Evolutionary conservation across 225 moss, liverwort and hornwort genomes (phyloP).

Genomic region (Thuidium tamariscinum): DNA sequence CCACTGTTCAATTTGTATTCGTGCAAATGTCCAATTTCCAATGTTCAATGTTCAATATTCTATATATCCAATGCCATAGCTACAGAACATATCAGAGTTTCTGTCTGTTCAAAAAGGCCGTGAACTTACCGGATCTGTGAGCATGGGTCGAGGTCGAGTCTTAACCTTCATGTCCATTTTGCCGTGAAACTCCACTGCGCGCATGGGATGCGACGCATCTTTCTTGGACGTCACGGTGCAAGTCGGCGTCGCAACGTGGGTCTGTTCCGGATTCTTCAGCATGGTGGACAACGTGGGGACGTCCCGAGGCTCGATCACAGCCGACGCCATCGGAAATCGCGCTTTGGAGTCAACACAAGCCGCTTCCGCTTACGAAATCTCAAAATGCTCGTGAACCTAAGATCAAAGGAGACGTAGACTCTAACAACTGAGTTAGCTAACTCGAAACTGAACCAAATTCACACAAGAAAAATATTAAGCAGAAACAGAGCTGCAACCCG

Average conservation of each 20-base stretch:
- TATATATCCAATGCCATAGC: not conserved
- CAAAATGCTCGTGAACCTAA: not conserved
- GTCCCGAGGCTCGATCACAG: conserved; percentile 27
- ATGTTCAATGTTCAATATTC: not conserved
- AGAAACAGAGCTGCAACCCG: not conserved
- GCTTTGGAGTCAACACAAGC: not conserved
- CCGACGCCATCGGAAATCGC: not conserved
- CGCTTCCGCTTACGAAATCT: not conserved
- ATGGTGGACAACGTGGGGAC: conserved; percentile 7
- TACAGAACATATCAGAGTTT: not conserved
- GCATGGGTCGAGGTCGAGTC: conserved; percentile 38
- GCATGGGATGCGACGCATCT: conserved; percentile 53
- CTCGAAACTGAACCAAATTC: not conserved
- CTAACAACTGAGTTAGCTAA: not conserved
- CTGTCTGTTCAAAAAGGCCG: not conserved
- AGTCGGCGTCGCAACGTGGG: conserved; percentile 6
- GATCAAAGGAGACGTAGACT: not conserved
- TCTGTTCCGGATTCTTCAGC: conserved; percentile 17
- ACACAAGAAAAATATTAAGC: not conserved
- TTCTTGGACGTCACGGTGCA: conserved; percentile 49
- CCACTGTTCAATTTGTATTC: not conserved
- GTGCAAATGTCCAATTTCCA: not conserved
- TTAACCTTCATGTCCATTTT: conserved; percentile 60
- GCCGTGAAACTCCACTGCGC: conserved; percentile 83
- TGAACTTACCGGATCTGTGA: conserved; percentile 53